Evolutionary conservation across 2,329 filamentous ascomycete species (phyloP).

Genomic region (Apiospora phragmitis): DNA sequence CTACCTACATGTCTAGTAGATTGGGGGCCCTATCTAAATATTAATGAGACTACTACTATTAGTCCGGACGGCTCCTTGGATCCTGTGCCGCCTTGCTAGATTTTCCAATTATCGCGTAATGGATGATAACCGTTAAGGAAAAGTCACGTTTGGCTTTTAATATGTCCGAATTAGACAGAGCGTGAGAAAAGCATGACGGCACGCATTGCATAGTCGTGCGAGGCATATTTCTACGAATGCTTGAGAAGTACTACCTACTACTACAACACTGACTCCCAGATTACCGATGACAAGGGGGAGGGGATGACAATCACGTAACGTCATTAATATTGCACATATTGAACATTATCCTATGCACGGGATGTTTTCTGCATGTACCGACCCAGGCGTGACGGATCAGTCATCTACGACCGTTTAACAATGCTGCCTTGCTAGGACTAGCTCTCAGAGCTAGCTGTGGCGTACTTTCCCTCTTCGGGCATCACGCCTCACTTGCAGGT

Average conservation of each 20-base stretch:
- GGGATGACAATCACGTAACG: background rate
- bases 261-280: background rate
- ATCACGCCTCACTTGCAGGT: background rate
- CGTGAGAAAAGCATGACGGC: background rate
- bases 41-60: background rate
- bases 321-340: background rate
- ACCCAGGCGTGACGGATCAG: background rate
- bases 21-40: background rate
- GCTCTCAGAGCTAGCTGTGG: background rate
- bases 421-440: background rate
- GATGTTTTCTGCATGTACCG: background rate
- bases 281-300: background rate
- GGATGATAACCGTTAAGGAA: background rate
- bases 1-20: background rate
- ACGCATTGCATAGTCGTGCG: background rate
- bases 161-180: background rate
- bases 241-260: background rate
- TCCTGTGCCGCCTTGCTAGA: background rate
- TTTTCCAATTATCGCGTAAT: constrained; percentile 1
- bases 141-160: background rate
- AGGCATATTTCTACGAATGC: background rate
- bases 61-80: background rate
- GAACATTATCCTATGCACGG: background rate
- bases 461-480: background rate
- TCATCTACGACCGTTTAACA: background rate